Evolutionary conservation across 2,329 filamentous ascomycete species (phyloP).

Genomic region (Epichloe glyceriae): DNA sequence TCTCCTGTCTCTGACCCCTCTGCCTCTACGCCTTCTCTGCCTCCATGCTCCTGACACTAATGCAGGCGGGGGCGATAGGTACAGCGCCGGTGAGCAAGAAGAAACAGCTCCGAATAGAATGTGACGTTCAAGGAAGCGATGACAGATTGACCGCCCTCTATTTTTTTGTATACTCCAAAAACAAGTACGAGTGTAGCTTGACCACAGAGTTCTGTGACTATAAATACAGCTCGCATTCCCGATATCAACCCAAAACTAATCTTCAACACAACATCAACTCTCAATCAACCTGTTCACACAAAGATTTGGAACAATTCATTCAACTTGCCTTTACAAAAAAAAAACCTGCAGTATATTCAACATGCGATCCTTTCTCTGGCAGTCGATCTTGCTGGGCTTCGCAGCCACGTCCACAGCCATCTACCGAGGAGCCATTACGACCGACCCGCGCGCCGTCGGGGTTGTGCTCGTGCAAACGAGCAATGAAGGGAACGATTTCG

Average conservation of each 20-base stretch:
- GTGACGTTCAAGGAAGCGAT: not conserved
- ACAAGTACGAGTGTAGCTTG: not conserved
- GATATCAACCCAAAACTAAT: rapidly evolving
- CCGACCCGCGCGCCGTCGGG: not conserved
- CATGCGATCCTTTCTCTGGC: not conserved
- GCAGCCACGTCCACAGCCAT: not conserved
- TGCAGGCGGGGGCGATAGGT: too few relatives aligned
- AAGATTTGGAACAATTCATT: not conserved
- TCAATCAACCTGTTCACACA: not conserved
- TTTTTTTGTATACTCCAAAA: not conserved
- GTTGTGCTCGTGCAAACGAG: not conserved
- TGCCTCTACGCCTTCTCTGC: too few relatives aligned
- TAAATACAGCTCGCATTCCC: not conserved
- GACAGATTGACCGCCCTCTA: not conserved
- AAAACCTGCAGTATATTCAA: not conserved
- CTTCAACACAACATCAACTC: not conserved
- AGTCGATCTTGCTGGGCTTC: not conserved
- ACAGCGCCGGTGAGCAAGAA: too few relatives aligned
- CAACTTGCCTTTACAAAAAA: not conserved
- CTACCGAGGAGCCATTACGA: not conserved
- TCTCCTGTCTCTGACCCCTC: too few relatives aligned
- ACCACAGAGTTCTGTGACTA: not conserved
- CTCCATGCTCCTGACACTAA: too few relatives aligned
- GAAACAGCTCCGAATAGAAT: too few relatives aligned
- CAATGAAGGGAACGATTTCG: not conserved